Evolutionary conservation across 352 stramenopile genomes (phyloP).

Genomic region (Pythium oligandrum): DNA sequence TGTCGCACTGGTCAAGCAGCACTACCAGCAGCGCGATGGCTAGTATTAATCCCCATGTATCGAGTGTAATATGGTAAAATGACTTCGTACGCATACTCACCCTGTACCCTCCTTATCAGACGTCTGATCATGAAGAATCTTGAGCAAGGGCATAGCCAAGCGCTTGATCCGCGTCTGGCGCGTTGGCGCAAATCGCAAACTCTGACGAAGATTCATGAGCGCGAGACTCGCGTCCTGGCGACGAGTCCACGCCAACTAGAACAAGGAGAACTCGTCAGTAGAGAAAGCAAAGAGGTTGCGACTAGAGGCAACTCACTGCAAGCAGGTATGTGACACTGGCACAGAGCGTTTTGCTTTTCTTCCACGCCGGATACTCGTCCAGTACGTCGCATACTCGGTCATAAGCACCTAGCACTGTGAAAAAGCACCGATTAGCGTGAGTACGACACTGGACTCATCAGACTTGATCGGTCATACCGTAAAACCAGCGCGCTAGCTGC

Average conservation of each 20-base stretch:
- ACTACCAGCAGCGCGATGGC: slow-evolving; percentile 10
- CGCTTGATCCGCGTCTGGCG: no score
- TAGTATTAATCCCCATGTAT: background rate
- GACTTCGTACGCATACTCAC: no score
- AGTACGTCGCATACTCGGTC: slow-evolving; percentile 24
- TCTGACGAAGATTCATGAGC: no score
- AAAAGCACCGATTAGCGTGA: background rate
- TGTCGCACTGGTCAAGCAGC: slow-evolving; percentile 30
- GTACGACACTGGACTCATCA: no score
- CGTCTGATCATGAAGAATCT: no score
- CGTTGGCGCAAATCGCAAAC: no score
- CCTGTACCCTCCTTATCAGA: no score
- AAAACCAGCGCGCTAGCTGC: slow-evolving; percentile 71
- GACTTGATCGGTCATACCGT: slow-evolving; percentile 22
- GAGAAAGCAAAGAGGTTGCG: background rate
- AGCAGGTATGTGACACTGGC: slow-evolving; percentile 31
- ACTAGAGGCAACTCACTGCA: slow-evolving; percentile 23
- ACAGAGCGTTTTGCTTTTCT: background rate
- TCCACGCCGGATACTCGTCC: background rate
- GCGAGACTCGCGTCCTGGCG: no score
- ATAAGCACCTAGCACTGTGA: slow-evolving; percentile 31
- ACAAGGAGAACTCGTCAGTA: no score
- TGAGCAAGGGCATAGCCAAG: no score
- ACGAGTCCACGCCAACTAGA: no score
- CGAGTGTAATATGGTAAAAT: no score